Conservation (phyloP, 2,329 filamentous ascomycete genomes). For the Xylaria sp. region DNA sequence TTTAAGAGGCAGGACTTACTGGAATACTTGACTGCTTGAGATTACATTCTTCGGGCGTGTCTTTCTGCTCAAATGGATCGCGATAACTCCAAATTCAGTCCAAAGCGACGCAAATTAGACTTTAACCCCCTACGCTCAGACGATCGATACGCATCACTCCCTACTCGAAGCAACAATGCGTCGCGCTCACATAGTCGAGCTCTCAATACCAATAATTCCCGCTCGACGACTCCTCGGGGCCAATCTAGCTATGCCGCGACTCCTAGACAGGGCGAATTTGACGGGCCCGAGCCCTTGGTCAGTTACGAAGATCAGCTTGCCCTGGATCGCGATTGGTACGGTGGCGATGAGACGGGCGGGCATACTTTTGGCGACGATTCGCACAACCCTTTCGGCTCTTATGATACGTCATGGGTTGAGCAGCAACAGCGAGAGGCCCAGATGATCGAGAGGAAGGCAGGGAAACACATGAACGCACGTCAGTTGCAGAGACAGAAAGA, state of each 20-base stretch:
- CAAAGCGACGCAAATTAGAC: slow-evolving; percentile 75
- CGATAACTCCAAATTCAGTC: slow-evolving; percentile 56
- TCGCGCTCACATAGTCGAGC: slow-evolving; percentile 53
- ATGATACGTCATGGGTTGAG: slow-evolving; percentile 77
- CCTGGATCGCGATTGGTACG: slow-evolving; percentile 93
- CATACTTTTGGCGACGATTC: slow-evolving; percentile 89
- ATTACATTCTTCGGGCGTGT: neutral
- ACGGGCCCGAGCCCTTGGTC: slow-evolving; percentile 70
- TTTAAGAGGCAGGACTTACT: neutral
- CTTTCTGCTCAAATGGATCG: slow-evolving; percentile 45
- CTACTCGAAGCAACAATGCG: slow-evolving; percentile 57
- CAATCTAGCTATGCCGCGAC: slow-evolving; percentile 52
- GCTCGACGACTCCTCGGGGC: slow-evolving; percentile 46
- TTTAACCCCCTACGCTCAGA: slow-evolving; percentile 63
- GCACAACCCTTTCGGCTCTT: slow-evolving; percentile 90
- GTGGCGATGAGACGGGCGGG: slow-evolving; percentile 81
- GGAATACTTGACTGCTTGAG: neutral
- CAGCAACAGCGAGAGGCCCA: slow-evolving; percentile 77
- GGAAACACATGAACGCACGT: slow-evolving; percentile 74
- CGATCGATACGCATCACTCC: slow-evolving; percentile 67
- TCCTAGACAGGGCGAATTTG: slow-evolving; percentile 67
- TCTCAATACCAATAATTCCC: slow-evolving; percentile 43
- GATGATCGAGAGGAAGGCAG: slow-evolving; percentile 82
- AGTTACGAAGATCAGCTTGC: slow-evolving; percentile 77
- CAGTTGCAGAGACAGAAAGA: slow-evolving; percentile 90